These are phyloP conservation scores for Arxiozyma bovina DNA, from an alignment of 1,139 yeast genomes.

Conservation along the genomic window DNA sequence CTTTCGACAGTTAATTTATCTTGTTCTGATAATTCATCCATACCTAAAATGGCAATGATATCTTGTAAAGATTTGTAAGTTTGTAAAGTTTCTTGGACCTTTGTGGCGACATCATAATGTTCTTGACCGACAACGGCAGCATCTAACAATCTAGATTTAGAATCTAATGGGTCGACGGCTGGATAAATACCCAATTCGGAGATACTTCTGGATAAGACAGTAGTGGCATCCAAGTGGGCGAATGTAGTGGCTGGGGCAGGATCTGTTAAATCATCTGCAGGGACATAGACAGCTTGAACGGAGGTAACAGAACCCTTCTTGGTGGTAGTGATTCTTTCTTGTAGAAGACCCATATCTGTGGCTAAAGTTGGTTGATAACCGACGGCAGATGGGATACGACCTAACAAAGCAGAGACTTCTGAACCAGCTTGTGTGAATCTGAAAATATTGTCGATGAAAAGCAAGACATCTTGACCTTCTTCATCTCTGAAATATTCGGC, in stretches of 20 bases:
- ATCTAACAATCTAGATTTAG: slow-evolving; percentile 97
- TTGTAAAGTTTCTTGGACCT: slow-evolving; percentile 97
- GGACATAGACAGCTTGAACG: slow-evolving; percentile 99
- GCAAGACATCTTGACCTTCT: slow-evolving; percentile 99
- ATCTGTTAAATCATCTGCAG: slow-evolving; percentile 99
- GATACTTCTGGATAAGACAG: slow-evolving; percentile 99
- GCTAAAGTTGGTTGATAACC: slow-evolving; percentile 99
- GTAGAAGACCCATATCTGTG: slow-evolving; percentile 99
- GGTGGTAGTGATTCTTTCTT: slow-evolving; percentile 99
- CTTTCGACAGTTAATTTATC: slow-evolving; percentile 99
- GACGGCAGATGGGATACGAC: slow-evolving; percentile 99
- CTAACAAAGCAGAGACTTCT: slow-evolving; percentile 98
- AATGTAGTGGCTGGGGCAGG: slow-evolving; percentile 99
- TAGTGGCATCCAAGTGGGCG: slow-evolving; percentile 99
- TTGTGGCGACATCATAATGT: slow-evolving; percentile 91
- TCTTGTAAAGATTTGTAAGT: slow-evolving; percentile 99
- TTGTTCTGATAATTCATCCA: slow-evolving; percentile 98
- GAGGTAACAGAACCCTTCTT: slow-evolving; percentile 99
- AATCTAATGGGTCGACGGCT: slow-evolving; percentile 99
- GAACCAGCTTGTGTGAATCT: slow-evolving; percentile 99
- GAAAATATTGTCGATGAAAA: slow-evolving; percentile 99
- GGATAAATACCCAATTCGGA: slow-evolving; percentile 99
- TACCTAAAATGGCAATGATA: slow-evolving; percentile 99
- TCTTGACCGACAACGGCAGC: slow-evolving; percentile 96
- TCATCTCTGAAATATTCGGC: slow-evolving; percentile 99